A percentile compares a stretch with the other conserved stretches of the same genome.
Evolutionary conservation across 352 stramenopile genomes (phyloP).

Genomic region (Phytophthora quininea): DNA sequence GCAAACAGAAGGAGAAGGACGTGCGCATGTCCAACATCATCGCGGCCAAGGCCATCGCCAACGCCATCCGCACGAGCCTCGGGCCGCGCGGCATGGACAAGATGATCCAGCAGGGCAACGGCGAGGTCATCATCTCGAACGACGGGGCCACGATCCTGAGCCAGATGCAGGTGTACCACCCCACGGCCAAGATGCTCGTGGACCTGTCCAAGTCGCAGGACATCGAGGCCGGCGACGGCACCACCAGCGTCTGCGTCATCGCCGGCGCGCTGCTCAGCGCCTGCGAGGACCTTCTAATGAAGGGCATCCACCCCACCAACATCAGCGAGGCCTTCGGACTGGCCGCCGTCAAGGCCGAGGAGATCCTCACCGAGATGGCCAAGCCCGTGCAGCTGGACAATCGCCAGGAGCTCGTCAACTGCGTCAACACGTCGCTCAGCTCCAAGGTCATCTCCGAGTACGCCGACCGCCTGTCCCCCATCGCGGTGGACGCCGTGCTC

Average conservation of each 20-base stretch:
- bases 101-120: slow-evolving; percentile 98
- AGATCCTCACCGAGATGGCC: slow-evolving; percentile 91
- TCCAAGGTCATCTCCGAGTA: slow-evolving; percentile 99
- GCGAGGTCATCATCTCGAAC: slow-evolving; percentile 99
- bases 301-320: slow-evolving; percentile 98
- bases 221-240: slow-evolving; percentile 98
- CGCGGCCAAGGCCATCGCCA: slow-evolving; percentile 97
- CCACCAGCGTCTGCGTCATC: slow-evolving; percentile 98
- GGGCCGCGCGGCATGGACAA: slow-evolving; percentile 99
- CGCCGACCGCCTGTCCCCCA: slow-evolving; percentile 96
- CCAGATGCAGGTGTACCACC: slow-evolving; percentile 99
- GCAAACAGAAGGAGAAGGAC: slow-evolving; percentile 97
- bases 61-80: slow-evolving; percentile 98
- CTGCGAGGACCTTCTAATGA: slow-evolving; percentile 90
- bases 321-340: slow-evolving; percentile 97
- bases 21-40: slow-evolving; percentile 99
- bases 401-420: slow-evolving; percentile 96
- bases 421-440: slow-evolving; percentile 97
- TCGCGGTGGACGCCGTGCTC: slow-evolving; percentile 99
- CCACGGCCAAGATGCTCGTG: slow-evolving; percentile 99
- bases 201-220: slow-evolving; percentile 99
- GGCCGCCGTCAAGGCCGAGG: slow-evolving; percentile 88
- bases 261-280: slow-evolving; percentile 97
- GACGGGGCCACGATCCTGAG: slow-evolving; percentile 99
- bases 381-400: slow-evolving; percentile 94